Evolutionary conservation across 2,329 filamentous ascomycete species (phyloP).

Genomic region (Fusarium subtropicale): DNA sequence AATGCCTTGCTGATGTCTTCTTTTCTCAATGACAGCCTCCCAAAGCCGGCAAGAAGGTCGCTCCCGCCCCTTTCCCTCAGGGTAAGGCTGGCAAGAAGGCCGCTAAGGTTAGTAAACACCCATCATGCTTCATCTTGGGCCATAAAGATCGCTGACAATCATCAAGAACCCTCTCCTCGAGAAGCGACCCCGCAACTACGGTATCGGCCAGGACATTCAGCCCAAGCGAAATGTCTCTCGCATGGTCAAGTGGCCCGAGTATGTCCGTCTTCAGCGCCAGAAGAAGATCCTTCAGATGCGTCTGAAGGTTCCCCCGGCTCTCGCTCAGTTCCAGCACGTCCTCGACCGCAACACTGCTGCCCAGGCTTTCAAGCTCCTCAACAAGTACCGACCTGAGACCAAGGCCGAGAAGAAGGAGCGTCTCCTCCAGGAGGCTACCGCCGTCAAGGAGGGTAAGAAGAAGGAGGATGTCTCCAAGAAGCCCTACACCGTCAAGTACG

Average conservation of each 20-base stretch:
- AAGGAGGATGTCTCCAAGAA: slow-evolving; percentile 99
- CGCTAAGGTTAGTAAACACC: slow-evolving; percentile 80
- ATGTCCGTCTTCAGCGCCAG: slow-evolving; percentile 96
- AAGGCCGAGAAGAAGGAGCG: slow-evolving; percentile 99
- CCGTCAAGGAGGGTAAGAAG: slow-evolving; percentile 99
- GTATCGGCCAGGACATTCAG: slow-evolving; percentile 99
- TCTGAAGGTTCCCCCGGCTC: slow-evolving; percentile 96
- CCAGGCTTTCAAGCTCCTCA: slow-evolving; percentile 98
- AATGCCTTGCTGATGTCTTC: slow-evolving; percentile 94
- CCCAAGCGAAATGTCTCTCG: slow-evolving; percentile 93
- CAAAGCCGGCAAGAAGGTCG: slow-evolving; percentile 98
- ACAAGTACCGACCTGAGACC: slow-evolving; percentile 99
- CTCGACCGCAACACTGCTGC: slow-evolving; percentile 97
- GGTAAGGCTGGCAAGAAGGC: slow-evolving; percentile 96
- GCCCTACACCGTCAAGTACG: slow-evolving; percentile 99
- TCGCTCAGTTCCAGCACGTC: slow-evolving; percentile 97
- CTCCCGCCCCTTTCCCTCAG: slow-evolving; percentile 95
- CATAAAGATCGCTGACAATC: slow-evolving; percentile 3
- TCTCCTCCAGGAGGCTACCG: slow-evolving; percentile 96
- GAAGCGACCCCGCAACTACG: slow-evolving; percentile 97
- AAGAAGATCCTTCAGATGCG: slow-evolving; percentile 97
- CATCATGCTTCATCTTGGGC: no score
- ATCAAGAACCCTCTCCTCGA: slow-evolving; percentile 97
- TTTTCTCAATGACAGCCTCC: slow-evolving; percentile 99
- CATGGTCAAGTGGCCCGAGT: slow-evolving; percentile 99